Evolutionary conservation across 164 flowering plant genomes (phyloP), one percentile per base, ranked within the genome.

Genomic region (Warburgia ugandensis): DNA sequence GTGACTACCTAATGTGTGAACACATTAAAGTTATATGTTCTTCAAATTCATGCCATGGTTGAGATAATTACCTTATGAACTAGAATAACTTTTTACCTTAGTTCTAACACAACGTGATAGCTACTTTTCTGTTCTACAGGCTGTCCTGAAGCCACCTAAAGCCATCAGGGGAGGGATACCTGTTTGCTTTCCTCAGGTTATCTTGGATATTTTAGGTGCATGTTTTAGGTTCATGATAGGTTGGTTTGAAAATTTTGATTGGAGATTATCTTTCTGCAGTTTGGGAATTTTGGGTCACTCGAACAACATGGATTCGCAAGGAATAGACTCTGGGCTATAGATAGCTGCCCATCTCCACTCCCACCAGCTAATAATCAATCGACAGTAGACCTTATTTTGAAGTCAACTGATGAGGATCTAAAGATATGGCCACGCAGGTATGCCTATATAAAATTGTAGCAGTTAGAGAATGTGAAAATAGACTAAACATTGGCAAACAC

Each of bases 181-280:
- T 14, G 61, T 86, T 47, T 80, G 84, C 74, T 86, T 83, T 64
- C 96, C 92, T 26, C 89, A 84, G 89, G 97, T 91, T 40, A 45
- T 42, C n/a, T n/a, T n/a, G n/a, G n/a, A 27, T 45, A 5, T 14
- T 14, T 45, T 45, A n/a, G n/a, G n/a, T n/a, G n/a, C n/a, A n/a
- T n/a, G n/a, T n/a, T n/a, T n/a, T n/a, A n/a, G n/a, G n/a, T n/a
- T n/a, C n/a, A n/a, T n/a, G n/a, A n/a, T n/a, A n/a, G n/a, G n/a
- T 12, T 45, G 37, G 11, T 30, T 47, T 29, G 12, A n/a, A 20
- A 17, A 16, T 29, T 6, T 48, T 17, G 5, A n/a, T 19, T 29
- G 0, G n/a, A 16, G 9, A 29, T 30, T 30, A 16, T 48, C 14
- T 48, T 13, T 39, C 29, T 66, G 56, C 69, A 89, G 97, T 77